Percentiles rank a stretch among this genome's conserved stretches.
Evolutionary conservation across 495 filamentous ascomycete species (phyloP).

Genomic region (Penicillium flavigenum): DNA sequence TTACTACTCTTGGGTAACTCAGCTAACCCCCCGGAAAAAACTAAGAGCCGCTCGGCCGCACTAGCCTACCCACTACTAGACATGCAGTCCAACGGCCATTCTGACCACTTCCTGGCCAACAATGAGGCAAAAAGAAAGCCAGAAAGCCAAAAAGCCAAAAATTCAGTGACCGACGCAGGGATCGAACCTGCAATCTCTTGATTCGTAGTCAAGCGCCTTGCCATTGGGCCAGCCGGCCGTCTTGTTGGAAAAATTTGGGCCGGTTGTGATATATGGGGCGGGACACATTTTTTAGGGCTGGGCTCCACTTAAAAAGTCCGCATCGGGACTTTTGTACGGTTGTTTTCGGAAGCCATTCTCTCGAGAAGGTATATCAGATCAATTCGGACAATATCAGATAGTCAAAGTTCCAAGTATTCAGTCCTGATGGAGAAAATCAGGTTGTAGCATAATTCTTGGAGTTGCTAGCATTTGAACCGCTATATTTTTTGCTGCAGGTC

Average conservation of each 20-base stretch:
- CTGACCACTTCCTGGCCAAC: neutral
- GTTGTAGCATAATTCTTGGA: too few species aligned
- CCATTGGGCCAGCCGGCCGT: constrained; percentile 61
- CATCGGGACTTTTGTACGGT: neutral
- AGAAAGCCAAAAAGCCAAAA: constrained; percentile 17
- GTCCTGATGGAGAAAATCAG: too few species aligned
- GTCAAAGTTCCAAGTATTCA: too few species aligned
- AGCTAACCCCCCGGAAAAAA: neutral
- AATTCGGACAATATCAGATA: neutral
- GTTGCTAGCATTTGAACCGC: too few species aligned
- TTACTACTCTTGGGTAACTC: too few species aligned
- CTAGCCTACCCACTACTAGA: neutral
- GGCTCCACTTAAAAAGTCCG: neutral
- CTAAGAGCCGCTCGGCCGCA: neutral
- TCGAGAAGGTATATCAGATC: neutral
- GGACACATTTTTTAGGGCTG: neutral
- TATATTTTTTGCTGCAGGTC: too few species aligned
- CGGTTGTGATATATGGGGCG: neutral
- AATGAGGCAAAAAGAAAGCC: neutral
- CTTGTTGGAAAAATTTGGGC: neutral
- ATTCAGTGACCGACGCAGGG: constrained; percentile 48
- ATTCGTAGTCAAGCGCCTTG: constrained; percentile 74
- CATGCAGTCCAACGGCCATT: neutral
- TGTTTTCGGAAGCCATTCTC: neutral
- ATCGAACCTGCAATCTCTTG: constrained; percentile 58